Evolutionary conservation across 2,329 filamentous ascomycete genomes (phyloP), one percentile per base, ranked within the genome.

Genomic region (Ceratocystis cubensis): DNA sequence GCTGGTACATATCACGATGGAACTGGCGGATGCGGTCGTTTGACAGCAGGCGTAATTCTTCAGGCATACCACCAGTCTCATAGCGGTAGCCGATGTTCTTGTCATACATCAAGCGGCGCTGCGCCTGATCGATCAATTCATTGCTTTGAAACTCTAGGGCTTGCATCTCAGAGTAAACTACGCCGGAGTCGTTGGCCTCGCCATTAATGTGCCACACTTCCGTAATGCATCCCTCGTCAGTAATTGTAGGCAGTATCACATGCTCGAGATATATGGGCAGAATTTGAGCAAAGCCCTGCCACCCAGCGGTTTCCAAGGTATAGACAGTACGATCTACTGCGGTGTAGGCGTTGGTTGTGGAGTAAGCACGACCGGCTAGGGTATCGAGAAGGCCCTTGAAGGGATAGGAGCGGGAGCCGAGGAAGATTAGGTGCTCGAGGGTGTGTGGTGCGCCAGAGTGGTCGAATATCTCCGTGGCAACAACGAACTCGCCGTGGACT

Each of bases 91-190:
- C 94, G 66, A 95, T 85, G 61, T 89, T 88, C 74, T 94, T 85
- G 0, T 92, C 92, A 71, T 97, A 99, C 45, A 96, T 79, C 57
- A 94, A 78, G 1, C 89, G 85, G 50, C 89, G 87, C 64, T 90
- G 87, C 70, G 84, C 83, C 67, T 96, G 80, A 70, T 96, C 90
- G 83, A 97, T 96, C 67, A 97, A 84, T 74, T 96, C 91, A 6
- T 82, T 80, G 70, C 88, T 86, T 64, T 85, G 87, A 73, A 96
- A 96, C 73, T 97, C 89, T 1, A 96, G 86, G 28, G 87, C 94
- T 76, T 99, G 94, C 94, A 99, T 99, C 76, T 99, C 94, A 0
- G 93, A 96, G 76, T 99, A 99, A 7, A 99, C 94, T 1, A 96
- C 92, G 69, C 91, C 94, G 53, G 94, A 94, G 81, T 99, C 94